These are phyloP conservation scores for Solanum chiquidenum DNA, from an alignment of 257 asterid species.

Conservation along the genomic window DNA sequence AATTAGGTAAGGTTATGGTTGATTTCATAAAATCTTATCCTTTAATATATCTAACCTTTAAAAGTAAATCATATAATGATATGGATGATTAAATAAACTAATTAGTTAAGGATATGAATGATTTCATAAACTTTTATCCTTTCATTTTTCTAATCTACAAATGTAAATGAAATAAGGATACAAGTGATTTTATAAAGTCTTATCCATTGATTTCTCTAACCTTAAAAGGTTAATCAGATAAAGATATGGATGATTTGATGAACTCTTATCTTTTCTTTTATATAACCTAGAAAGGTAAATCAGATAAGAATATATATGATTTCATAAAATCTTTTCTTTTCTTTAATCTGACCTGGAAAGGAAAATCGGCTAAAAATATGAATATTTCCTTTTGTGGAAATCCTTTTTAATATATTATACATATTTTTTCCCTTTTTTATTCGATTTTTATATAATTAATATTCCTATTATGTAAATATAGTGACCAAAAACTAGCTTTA, in stretches of 20 bases:
- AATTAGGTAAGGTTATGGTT: neutral
- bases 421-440: neutral
- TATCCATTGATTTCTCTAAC: neutral
- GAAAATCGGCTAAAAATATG: too few relatives aligned
- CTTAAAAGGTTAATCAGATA: neutral
- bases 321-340: too few relatives aligned
- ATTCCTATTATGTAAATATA: neutral
- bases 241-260: too few relatives aligned
- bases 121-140: neutral
- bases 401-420: neutral
- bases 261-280: too few relatives aligned
- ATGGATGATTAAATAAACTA: too few relatives aligned
- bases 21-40: neutral
- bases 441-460: neutral
- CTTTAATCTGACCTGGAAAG: too few relatives aligned
- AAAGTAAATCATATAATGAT: neutral
- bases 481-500: neutral
- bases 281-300: too few relatives aligned
- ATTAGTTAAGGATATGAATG: neutral
- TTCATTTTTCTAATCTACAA: neutral
- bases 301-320: too few relatives aligned
- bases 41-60: neutral
- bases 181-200: neutral
- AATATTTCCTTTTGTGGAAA: too few relatives aligned
- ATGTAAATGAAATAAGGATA: neutral